Evolutionary conservation across 2,329 filamentous ascomycete species (phyloP).

Genomic region (Aspergillus sp.): DNA sequence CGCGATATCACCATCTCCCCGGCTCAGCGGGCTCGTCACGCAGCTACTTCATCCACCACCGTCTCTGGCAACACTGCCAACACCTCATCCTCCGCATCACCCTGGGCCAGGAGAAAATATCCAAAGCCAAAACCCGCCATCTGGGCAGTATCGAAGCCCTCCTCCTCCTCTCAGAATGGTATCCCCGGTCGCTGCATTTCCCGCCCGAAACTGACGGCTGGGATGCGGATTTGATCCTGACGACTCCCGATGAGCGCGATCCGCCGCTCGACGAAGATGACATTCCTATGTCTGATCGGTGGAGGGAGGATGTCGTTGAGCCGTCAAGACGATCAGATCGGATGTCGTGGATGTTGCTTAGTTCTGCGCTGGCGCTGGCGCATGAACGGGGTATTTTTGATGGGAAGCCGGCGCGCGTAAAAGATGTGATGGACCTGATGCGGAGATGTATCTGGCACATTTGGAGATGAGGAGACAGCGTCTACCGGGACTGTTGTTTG

Average conservation of each 20-base stretch:
- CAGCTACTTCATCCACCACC: constrained; percentile 46
- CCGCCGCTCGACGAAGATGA: constrained; percentile 27
- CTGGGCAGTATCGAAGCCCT: constrained; percentile 50
- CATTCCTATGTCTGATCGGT: constrained; percentile 32
- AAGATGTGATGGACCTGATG: constrained; percentile 6
- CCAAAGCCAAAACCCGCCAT: constrained; percentile 43
- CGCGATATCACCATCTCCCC: constrained; percentile 40
- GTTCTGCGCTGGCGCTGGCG: constrained; percentile 46
- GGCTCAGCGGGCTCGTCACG: constrained; percentile 38
- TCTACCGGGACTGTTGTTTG: constrained; percentile 30
- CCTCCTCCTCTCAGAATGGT: constrained; percentile 51
- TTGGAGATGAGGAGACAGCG: constrained; percentile 22
- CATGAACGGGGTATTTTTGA: constrained; percentile 48
- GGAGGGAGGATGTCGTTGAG: constrained; percentile 50
- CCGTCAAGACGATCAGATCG: constrained; percentile 49
- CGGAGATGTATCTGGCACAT: constrained; percentile 12
- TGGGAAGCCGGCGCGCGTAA: constrained; percentile 18
- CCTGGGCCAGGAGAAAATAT: constrained; percentile 48
- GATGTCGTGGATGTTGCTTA: constrained; percentile 56
- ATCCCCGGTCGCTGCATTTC: constrained; percentile 48
- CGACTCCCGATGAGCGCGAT: constrained; percentile 34
- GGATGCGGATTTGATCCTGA: constrained; percentile 48
- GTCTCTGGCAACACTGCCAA: constrained; percentile 50
- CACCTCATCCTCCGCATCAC: constrained; percentile 48
- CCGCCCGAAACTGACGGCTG: constrained; percentile 50